A percentile compares a stretch with the other conserved stretches of the same genome.
Evolutionary conservation across 2,329 filamentous ascomycete species (phyloP).

Genomic region (Ophiostoma sp.): DNA sequence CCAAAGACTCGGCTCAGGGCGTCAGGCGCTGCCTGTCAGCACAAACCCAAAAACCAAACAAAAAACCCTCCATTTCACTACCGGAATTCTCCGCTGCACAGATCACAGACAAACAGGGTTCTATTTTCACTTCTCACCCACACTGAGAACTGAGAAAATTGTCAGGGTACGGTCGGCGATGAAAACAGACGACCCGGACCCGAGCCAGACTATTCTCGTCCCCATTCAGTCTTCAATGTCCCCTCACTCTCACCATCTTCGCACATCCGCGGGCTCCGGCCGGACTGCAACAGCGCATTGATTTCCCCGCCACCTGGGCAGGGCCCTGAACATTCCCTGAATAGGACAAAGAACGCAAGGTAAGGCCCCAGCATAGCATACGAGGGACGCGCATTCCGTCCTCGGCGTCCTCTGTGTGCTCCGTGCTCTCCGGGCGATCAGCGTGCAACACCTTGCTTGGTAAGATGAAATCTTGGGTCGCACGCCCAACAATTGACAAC

Average conservation of each 20-base stretch:
- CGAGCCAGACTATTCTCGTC: background rate
- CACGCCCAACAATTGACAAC: slow-evolving; percentile 5
- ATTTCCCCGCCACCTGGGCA: background rate
- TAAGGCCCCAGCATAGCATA: background rate
- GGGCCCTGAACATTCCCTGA: background rate
- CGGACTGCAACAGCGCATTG: background rate
- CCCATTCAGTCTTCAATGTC: background rate
- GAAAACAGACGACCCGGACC: background rate
- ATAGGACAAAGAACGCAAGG: background rate
- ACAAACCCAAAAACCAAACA: too few species aligned
- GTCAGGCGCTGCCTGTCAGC: background rate
- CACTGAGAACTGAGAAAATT: background rate
- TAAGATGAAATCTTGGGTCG: background rate
- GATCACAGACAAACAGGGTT: background rate
- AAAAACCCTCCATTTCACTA: background rate
- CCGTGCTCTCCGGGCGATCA: background rate
- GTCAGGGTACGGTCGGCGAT: background rate
- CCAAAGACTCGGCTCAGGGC: background rate
- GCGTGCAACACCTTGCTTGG: background rate
- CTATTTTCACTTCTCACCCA: background rate
- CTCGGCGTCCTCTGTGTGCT: background rate
- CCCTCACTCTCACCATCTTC: background rate
- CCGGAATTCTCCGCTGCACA: background rate
- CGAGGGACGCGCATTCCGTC: background rate
- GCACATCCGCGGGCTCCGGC: background rate